Evolutionary conservation across 495 filamentous ascomycete species (phyloP), one percentile per base, ranked within the genome.

Genomic region (Penicillium arizonense): DNA sequence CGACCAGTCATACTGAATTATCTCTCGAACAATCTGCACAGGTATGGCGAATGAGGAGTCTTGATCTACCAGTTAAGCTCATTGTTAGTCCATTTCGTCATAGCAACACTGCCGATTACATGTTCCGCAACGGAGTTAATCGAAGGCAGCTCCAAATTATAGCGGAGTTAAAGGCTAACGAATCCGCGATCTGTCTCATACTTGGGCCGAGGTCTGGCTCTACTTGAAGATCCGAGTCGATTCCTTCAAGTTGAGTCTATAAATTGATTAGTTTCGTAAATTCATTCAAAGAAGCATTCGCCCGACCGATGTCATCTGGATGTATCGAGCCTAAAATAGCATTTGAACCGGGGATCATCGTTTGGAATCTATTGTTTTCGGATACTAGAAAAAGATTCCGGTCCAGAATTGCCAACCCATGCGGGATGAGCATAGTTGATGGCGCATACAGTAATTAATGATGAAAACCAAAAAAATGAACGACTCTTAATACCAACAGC

Each of bases 181-280:
- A 45, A 45, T 45, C 43, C 43, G 43, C 43, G 23, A 45, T 45
- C 43, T 45, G 43, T 45, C 43, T 45, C 43, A 45, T 45, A 45
- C 43, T 32, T 45, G 43, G 28, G 24, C 43, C n/a, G 43, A 45
- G 43, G 43, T 45, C 24, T 45, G 43, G 24, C 26, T 45, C 43
- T 45, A 45, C 28, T 34, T 45, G 3, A 42, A 45, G 43, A 45
- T 45, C 43, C 24, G 16, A 5, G 43, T 45, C 12, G 43, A 20
- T 45, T 33, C n/a, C n/a, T 45, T 45, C 43, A 45, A 45, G 43
- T 45, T 45, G 43, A 45, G 43, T 45, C 43, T 45, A 33, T 45
- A 28, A 1, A 24, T 24, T 24, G 23, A 24, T 24, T 24, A 24
- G 23, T 4, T 24, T 6, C 23, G 23, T 24, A 24, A 24, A 24